A percentile compares a stretch with the other conserved stretches of the same genome.
Evolutionary conservation across 2,329 filamentous ascomycete species (phyloP).

Genomic region (Colletotrichum scovillei): DNA sequence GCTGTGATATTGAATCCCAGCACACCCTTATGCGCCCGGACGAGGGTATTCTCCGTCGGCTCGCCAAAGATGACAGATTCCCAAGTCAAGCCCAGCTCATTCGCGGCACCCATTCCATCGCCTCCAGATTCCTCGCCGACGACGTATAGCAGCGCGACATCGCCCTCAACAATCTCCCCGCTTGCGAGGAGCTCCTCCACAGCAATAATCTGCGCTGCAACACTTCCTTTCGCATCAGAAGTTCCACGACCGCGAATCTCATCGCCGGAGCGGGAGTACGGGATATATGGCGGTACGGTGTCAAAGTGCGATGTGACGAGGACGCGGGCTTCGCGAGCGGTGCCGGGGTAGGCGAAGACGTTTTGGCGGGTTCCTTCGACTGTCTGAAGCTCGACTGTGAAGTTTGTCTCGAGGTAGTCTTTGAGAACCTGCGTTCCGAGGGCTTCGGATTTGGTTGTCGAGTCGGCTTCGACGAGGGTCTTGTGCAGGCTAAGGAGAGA

Average conservation of each 20-base stretch:
- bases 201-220: conserved; percentile 81
- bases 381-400: conserved; percentile 54
- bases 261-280: conserved; percentile 69
- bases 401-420: conserved; percentile 67
- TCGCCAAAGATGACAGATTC: conserved; percentile 90
- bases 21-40: conserved; percentile 91
- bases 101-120: conserved; percentile 75
- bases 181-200: conserved; percentile 63
- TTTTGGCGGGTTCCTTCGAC: conserved; percentile 70
- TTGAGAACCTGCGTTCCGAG: conserved; percentile 76
- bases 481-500: conserved; percentile 80
- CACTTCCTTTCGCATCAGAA: conserved; percentile 76
- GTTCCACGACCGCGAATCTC: conserved; percentile 77
- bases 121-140: conserved; percentile 87
- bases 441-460: conserved; percentile 76
- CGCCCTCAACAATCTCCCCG: conserved; percentile 53
- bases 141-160: conserved; percentile 72
- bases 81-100: conserved; percentile 51
- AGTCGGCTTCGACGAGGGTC: conserved; percentile 77
- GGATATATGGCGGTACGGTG: conserved; percentile 77
- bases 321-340: conserved; percentile 63
- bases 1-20: conserved; percentile 75
- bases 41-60: conserved; percentile 89
- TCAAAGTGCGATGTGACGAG: conserved; percentile 86
- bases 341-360: conserved; percentile 74